A percentile compares a stretch with the other conserved stretches of the same genome.
phyloP scores from a whole-genome alignment of 331 rosid genomes.

The Dryas integrifolia region DNA sequence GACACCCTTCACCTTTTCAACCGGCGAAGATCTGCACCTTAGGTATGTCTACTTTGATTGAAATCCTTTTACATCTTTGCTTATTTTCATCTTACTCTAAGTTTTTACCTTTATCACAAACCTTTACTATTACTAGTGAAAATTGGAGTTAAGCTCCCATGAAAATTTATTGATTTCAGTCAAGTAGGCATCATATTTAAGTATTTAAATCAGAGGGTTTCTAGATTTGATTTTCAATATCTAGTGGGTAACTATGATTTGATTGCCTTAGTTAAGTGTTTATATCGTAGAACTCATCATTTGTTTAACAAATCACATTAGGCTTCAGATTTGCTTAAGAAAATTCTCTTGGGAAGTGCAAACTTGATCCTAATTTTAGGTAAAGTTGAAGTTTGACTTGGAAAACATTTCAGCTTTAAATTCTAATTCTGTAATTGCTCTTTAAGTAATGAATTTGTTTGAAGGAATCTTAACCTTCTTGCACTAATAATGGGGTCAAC shows the following conservation, averaged over 20 bases:
- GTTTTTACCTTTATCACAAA: slow-evolving; percentile 5
- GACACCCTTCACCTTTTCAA: slow-evolving; percentile 86
- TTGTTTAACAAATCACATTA: not conserved
- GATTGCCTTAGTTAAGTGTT: not conserved
- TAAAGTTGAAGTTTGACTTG: not conserved
- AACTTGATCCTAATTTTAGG: not conserved
- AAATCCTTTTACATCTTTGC: slow-evolving; percentile 6
- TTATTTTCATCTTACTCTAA: not conserved
- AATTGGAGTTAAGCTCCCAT: not conserved
- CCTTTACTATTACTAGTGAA: not conserved
- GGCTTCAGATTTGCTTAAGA: slow-evolving; percentile 7
- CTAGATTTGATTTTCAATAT: not conserved
- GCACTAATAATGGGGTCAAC: slow-evolving; percentile 22
- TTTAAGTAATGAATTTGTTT: not conserved
- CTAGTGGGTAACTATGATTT: not conserved
- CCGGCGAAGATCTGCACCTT: slow-evolving; percentile 96
- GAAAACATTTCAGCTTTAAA: slow-evolving; percentile 7
- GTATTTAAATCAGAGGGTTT: not conserved
- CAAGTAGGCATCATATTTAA: not conserved
- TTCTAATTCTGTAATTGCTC: slow-evolving; percentile 6
- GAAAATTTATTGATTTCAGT: not conserved
- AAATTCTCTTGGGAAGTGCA: not conserved
- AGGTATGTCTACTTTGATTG: slow-evolving; percentile 45
- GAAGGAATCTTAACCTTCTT: slow-evolving; percentile 24
- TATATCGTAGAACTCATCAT: too few relatives aligned